These are phyloP conservation scores for Debaryomyces sp. DNA, from an alignment of 1,139 yeast genomes.

Conservation along the genomic window DNA sequence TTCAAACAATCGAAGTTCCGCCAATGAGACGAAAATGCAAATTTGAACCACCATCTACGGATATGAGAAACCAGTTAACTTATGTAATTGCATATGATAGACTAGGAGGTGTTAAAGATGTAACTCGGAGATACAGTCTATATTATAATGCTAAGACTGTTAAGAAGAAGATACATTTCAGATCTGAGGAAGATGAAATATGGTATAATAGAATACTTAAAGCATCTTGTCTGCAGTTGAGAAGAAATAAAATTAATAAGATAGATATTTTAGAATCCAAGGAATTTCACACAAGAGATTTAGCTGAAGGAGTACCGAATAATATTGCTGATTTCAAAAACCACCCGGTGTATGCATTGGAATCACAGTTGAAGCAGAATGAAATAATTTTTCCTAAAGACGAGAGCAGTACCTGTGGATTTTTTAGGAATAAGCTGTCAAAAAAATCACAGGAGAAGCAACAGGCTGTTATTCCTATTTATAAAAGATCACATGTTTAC, in stretches of 20 bases:
- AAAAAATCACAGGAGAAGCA: slow-evolving; percentile 27
- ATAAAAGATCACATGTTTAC: slow-evolving; percentile 65
- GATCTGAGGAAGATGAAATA: slow-evolving; percentile 53
- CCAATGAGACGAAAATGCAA: slow-evolving; percentile 60
- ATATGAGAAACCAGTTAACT: slow-evolving; percentile 59
- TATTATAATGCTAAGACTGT: slow-evolving; percentile 74
- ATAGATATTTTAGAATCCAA: slow-evolving; percentile 71
- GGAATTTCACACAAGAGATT: slow-evolving; percentile 68
- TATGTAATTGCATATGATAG: slow-evolving; percentile 81
- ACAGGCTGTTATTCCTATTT: slow-evolving; percentile 56
- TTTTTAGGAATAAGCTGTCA: slow-evolving; percentile 43
- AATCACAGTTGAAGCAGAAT: slow-evolving; percentile 68
- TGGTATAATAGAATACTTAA: slow-evolving; percentile 63
- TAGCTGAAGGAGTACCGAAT: slow-evolving; percentile 86
- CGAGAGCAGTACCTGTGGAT: slow-evolving; percentile 63
- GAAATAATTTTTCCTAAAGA: slow-evolving; percentile 74
- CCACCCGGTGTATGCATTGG: slow-evolving; percentile 87
- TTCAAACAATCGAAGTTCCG: slow-evolving; percentile 63
- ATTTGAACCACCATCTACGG: slow-evolving; percentile 76
- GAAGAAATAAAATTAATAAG: slow-evolving; percentile 36
- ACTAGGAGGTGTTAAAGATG: slow-evolving; percentile 69
- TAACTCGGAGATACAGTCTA: slow-evolving; percentile 79
- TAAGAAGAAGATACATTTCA: slow-evolving; percentile 64
- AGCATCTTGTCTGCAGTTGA: slow-evolving; percentile 24
- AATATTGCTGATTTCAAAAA: slow-evolving; percentile 79